These are phyloP conservation scores for Tulasnella sp. DNA, from an alignment of 768 basidiomycete genomes.

Conservation along the genomic window DNA sequence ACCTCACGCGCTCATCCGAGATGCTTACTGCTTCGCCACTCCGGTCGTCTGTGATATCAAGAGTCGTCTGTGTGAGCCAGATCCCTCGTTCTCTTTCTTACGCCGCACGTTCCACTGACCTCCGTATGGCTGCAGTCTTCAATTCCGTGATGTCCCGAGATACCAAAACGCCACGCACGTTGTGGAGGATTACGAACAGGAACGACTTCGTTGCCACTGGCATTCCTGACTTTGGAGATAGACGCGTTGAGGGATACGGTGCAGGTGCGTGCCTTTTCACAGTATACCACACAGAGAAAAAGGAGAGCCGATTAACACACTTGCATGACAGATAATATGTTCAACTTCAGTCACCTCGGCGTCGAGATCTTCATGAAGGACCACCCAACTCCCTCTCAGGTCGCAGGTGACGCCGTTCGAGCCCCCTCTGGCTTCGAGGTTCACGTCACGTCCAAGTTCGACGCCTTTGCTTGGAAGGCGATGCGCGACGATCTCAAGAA, in stretches of 20 bases:
- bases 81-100: too few species aligned
- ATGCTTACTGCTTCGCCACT: slow-evolving; percentile 22
- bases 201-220: slow-evolving; percentile 20
- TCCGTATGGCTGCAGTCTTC: not conserved
- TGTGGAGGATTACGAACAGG: slow-evolving; percentile 17
- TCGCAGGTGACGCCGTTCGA: not conserved
- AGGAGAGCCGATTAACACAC: too few species aligned
- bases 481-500: not conserved
- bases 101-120: too few species aligned
- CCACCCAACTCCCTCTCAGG: not conserved
- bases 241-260: not conserved
- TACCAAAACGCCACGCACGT: slow-evolving; percentile 2
- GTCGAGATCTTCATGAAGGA: not conserved
- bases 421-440: not conserved
- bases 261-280: not conserved
- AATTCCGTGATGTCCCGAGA: not conserved
- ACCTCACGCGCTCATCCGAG: slow-evolving; percentile 13
- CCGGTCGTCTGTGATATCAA: slow-evolving; percentile 12
- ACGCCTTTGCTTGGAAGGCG: not conserved
- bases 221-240: slow-evolving; percentile 19
- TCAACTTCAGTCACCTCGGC: slow-evolving; percentile 12
- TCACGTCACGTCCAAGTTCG: not conserved
- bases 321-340: not conserved
- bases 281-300: too few species aligned
- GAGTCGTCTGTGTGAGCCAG: not conserved